Evolutionary conservation across 257 asterid species (phyloP).

Genomic region (Solanum sejunctum): DNA sequence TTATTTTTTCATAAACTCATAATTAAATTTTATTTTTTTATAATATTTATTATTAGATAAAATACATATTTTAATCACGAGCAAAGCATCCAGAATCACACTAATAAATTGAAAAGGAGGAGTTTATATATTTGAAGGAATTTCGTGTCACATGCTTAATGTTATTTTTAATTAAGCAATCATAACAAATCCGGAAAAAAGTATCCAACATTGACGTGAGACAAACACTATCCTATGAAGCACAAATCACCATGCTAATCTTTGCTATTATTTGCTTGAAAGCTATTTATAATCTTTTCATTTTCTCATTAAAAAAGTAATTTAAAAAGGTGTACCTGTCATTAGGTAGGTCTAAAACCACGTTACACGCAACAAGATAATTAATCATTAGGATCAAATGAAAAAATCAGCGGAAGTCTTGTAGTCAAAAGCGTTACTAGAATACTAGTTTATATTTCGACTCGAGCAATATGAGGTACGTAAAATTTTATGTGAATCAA

Average conservation of each 20-base stretch:
- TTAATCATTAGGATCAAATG: neutral
- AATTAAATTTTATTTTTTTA: too few relatives aligned
- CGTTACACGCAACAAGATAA: neutral
- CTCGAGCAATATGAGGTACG: accelerated
- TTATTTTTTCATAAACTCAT: too few relatives aligned
- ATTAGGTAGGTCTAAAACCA: neutral
- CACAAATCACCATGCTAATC: neutral
- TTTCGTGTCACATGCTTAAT: neutral
- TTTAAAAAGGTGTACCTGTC: neutral
- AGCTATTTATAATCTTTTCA: neutral
- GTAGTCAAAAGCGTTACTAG: neutral
- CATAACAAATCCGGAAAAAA: neutral
- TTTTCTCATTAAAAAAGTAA: neutral
- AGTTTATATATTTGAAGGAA: neutral
- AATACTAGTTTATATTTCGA: neutral
- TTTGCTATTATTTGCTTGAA: neutral
- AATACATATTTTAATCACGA: too few relatives aligned
- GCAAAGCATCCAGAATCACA: too few relatives aligned
- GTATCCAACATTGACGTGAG: neutral
- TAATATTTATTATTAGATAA: too few relatives aligned
- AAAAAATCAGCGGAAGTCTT: too few relatives aligned
- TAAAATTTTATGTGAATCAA: neutral
- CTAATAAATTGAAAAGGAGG: too few relatives aligned
- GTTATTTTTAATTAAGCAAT: neutral
- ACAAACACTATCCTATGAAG: neutral